Conservation (phyloP, 768 basidiomycete species). For the Baorangia bicolor region DNA sequence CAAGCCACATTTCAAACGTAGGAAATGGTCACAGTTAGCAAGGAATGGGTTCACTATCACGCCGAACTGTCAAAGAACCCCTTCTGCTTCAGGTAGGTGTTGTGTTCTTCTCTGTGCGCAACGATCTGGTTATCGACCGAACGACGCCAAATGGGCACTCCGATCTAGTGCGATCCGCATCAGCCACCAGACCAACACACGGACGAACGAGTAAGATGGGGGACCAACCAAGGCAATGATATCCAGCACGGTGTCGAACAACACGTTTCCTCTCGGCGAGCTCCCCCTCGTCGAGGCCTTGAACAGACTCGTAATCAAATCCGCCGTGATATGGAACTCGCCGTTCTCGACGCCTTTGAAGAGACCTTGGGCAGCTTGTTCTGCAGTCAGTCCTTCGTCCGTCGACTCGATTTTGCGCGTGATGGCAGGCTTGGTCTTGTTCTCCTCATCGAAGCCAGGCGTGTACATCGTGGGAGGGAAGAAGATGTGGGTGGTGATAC, state of each 20-base stretch:
- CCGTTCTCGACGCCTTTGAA: constrained; percentile 70
- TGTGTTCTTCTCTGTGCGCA: constrained; percentile 47
- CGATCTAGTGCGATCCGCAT: constrained; percentile 37
- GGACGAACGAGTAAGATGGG: not conserved
- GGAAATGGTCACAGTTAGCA: not conserved
- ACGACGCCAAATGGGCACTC: constrained; percentile 50
- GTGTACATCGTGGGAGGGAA: constrained; percentile 81
- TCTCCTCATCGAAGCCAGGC: constrained; percentile 75
- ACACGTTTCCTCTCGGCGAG: constrained; percentile 53
- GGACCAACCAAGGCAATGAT: constrained; percentile 45
- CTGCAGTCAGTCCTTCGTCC: constrained; percentile 63
- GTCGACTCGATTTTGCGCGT: constrained; percentile 73
- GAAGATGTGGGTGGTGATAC: constrained; percentile 75
- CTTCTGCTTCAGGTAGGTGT: constrained; percentile 40
- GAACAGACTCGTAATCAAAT: constrained; percentile 67
- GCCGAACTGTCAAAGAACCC: constrained; percentile 40
- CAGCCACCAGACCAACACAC: not conserved
- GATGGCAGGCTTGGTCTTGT: constrained; percentile 73
- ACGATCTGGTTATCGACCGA: constrained; percentile 48
- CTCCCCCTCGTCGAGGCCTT: constrained; percentile 62
- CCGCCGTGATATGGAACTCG: constrained; percentile 72
- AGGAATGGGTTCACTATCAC: not conserved
- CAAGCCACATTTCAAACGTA: not conserved
- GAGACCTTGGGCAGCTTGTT: constrained; percentile 57
- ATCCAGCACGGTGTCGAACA: constrained; percentile 51